Evolutionary conservation across 2,329 filamentous ascomycete genomes (phyloP).

Genomic region (Phoma sp.): DNA sequence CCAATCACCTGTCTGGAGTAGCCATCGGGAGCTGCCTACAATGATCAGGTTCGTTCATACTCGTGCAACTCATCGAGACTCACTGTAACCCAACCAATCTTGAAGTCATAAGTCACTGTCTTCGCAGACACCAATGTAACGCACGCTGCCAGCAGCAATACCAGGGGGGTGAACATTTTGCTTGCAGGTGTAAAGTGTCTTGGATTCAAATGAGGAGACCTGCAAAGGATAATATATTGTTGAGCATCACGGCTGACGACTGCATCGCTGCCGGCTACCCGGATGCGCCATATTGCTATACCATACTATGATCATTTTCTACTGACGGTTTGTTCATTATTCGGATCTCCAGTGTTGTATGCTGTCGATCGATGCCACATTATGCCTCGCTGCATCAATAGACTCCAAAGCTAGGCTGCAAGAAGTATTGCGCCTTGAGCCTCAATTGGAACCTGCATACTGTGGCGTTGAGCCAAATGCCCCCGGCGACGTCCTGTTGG

Average conservation of each 20-base stretch:
- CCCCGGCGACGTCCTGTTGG: background rate
- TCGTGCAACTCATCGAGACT: background rate
- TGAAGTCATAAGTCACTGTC: conserved; percentile 58
- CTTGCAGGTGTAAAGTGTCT: background rate
- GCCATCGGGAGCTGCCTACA: conserved; percentile 17
- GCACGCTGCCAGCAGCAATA: conserved; percentile 6
- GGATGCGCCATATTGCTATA: background rate
- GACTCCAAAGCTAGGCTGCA: background rate
- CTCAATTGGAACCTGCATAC: conserved; percentile 9
- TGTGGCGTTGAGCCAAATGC: background rate
- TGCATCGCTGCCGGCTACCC: background rate
- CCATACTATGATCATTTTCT: conserved; percentile 3
- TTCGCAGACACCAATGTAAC: conserved; percentile 29
- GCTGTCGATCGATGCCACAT: background rate
- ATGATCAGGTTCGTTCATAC: background rate
- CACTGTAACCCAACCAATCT: conserved; percentile 59
- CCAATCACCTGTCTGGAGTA: conserved; percentile 60
- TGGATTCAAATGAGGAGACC: background rate
- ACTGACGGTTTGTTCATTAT: background rate
- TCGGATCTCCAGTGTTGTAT: conserved; percentile 6
- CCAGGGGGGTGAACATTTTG: conserved; percentile 17
- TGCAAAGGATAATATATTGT: conserved; percentile 1
- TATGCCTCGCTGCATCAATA: background rate
- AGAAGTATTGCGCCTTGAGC: conserved; percentile 3
- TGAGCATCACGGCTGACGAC: background rate